These are phyloP conservation scores for Alternaria ethzedia DNA, from an alignment of 2,329 filamentous ascomycete genomes.

Conservation along the genomic window DNA sequence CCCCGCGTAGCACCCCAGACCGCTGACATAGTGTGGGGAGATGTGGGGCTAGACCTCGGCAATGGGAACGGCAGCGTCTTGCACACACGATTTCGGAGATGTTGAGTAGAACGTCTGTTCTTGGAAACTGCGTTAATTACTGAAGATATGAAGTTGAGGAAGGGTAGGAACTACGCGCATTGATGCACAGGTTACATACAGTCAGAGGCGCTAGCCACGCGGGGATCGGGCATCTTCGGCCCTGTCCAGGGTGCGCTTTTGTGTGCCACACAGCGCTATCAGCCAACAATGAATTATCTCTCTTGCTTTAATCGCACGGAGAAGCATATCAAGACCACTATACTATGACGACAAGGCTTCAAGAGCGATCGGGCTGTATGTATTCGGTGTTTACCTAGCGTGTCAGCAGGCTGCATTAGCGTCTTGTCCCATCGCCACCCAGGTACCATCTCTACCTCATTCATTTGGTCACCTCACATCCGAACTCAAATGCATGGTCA, in stretches of 20 bases:
- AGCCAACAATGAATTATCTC: not conserved
- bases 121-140: not conserved
- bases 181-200: not conserved
- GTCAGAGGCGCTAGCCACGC: not conserved
- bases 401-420: not conserved
- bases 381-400: not conserved
- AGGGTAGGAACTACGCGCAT: not conserved
- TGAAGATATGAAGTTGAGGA: not conserved
- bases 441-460: not conserved
- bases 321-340: no score
- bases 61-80: not conserved
- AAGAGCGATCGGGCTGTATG: not conserved
- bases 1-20: not conserved
- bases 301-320: not conserved
- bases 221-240: not conserved
- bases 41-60: slow-evolving; percentile 16
- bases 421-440: not conserved
- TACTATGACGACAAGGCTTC: not conserved
- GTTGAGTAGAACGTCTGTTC: not conserved
- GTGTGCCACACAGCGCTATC: not conserved
- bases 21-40: slow-evolving; percentile 1
- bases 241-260: not conserved
- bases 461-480: not conserved
- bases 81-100: not conserved
- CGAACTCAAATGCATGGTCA: not conserved